Evolutionary conservation across 1,284 basidiomycete genomes (phyloP).

Genomic region (Gymnopus androsaceus): DNA sequence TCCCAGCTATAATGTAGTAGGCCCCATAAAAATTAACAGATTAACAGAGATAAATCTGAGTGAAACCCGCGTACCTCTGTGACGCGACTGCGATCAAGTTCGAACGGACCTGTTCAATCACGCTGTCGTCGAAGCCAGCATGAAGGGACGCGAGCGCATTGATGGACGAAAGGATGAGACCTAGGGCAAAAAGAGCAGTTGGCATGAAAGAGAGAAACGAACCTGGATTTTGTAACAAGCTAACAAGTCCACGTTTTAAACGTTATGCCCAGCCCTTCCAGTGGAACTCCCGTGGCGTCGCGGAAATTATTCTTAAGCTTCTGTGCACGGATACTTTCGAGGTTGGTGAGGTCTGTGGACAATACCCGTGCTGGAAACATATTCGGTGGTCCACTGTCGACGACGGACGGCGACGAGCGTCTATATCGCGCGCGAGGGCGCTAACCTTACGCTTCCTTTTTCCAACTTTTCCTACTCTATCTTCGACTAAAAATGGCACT

Average conservation of each 20-base stretch:
- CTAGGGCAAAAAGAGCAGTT: not conserved
- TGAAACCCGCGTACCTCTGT: conserved; percentile 11
- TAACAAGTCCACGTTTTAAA: not conserved
- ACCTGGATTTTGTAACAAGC: not conserved
- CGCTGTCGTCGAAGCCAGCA: conserved; percentile 25
- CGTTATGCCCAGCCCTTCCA: not conserved
- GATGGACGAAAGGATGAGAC: not conserved
- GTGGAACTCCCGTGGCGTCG: too few species aligned
- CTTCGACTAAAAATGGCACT: too few species aligned
- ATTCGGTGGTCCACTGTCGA: too few species aligned
- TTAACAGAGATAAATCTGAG: not conserved
- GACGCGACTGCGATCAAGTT: conserved; percentile 28
- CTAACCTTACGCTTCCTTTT: too few species aligned
- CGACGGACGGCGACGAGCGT: too few species aligned
- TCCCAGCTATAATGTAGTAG: conserved; percentile 54
- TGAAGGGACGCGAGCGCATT: conserved; percentile 1
- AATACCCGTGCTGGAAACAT: too few species aligned
- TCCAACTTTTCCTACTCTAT: too few species aligned
- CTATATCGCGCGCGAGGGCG: too few species aligned
- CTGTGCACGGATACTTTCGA: too few species aligned
- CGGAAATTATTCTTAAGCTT: too few species aligned
- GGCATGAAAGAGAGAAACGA: not conserved
- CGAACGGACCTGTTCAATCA: conserved; percentile 27
- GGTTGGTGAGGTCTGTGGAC: too few species aligned
- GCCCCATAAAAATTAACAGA: too few species aligned